Conservation (phyloP, 805 yeast genomes). For the Candida berthetii region DNA sequence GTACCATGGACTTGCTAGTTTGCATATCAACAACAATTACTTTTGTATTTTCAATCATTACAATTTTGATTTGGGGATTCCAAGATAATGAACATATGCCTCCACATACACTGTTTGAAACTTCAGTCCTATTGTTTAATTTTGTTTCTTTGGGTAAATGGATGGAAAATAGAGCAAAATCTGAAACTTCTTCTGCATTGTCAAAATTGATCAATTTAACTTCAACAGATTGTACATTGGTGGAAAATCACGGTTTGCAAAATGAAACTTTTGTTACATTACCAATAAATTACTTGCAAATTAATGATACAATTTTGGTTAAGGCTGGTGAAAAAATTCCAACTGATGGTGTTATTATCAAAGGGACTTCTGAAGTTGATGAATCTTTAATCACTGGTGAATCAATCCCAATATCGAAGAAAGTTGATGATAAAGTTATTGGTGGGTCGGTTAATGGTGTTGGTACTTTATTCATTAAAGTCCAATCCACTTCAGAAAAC, state of each 20-base stretch:
- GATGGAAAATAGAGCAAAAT: conserved; percentile 88
- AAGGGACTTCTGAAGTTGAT: conserved; percentile 79
- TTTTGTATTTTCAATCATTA: conserved; percentile 62
- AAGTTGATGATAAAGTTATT: conserved; percentile 53
- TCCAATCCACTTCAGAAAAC: conserved; percentile 68
- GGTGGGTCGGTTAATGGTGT: conserved; percentile 92
- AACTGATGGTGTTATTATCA: conserved; percentile 79
- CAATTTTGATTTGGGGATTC: conserved; percentile 46
- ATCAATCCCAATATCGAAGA: conserved; percentile 66
- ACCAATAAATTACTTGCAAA: conserved; percentile 73
- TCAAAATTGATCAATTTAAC: conserved; percentile 75
- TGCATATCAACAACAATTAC: conserved; percentile 78
- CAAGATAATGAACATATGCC: conserved; percentile 31
- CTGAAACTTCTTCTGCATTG: conserved; percentile 86
- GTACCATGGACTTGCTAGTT: conserved; percentile 91
- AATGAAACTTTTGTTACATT: conserved; percentile 36
- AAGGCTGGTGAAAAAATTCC: conserved; percentile 87
- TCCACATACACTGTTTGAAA: conserved; percentile 78
- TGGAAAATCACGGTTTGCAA: conserved; percentile 32
- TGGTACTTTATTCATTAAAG: conserved; percentile 62
- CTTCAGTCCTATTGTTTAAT: conserved; percentile 75
- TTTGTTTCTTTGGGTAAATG: conserved; percentile 89
- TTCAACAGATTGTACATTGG: conserved; percentile 68
- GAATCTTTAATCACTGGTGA: conserved; percentile 94
- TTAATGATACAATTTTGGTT: conserved; percentile 68